These are phyloP conservation scores for Ophidiomyces ophidiicola DNA, from an alignment of 2,329 filamentous ascomycete species.

Conservation along the genomic window DNA sequence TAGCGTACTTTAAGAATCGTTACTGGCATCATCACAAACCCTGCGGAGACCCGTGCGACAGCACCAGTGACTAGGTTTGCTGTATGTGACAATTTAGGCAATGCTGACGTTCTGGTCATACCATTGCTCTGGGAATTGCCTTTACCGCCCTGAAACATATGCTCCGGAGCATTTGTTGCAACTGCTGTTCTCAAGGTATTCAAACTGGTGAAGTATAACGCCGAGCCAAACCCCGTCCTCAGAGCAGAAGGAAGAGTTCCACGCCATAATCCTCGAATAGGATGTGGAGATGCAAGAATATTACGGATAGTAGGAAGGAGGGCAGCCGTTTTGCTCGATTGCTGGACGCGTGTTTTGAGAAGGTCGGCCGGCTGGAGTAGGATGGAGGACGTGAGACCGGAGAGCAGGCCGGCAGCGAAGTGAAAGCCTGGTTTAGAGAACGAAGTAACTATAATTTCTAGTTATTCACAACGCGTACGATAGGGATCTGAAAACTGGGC, in stretches of 20 bases:
- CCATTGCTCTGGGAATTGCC: conserved; percentile 11
- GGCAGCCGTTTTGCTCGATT: conserved; percentile 56
- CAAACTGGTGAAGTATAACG: conserved; percentile 83
- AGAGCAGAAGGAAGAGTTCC: conserved; percentile 87
- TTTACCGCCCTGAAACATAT: conserved; percentile 25
- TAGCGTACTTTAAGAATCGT: conserved; percentile 96
- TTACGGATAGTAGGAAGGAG: conserved; percentile 56
- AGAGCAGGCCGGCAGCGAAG: conserved; percentile 76
- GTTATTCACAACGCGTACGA: neutral
- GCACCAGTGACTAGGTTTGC: conserved; percentile 80
- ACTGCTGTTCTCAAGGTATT: conserved; percentile 67
- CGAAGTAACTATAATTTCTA: neutral
- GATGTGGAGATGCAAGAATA: conserved; percentile 54
- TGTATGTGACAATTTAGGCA: conserved; percentile 71
- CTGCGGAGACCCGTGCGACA: conserved; percentile 69
- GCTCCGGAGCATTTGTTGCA: conserved; percentile 33
- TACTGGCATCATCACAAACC: conserved; percentile 86
- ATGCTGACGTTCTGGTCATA: conserved; percentile 39
- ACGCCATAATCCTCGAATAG: conserved; percentile 71
- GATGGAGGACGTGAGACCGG: conserved; percentile 75
- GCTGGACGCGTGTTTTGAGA: conserved; percentile 90
- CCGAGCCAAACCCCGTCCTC: conserved; percentile 82
- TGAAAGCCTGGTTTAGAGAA: conserved; percentile 50
- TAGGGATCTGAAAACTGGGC: neutral
- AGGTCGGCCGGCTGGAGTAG: conserved; percentile 91